Evolutionary conservation across 192 early-diverging fungal species (phyloP).

Genomic region (Chytriomyces confervae): DNA sequence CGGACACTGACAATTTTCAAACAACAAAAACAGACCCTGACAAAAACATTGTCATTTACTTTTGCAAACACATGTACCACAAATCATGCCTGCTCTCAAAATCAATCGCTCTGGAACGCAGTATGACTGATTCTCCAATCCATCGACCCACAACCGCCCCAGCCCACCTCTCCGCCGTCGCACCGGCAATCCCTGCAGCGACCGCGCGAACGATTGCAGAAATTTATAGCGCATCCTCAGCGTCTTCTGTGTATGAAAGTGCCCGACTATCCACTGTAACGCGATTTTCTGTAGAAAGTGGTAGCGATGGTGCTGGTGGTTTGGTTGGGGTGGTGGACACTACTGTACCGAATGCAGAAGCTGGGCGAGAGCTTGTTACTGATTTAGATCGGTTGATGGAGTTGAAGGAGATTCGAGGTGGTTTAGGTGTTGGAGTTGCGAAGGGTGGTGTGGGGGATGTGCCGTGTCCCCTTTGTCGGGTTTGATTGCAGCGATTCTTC

Average conservation of each 20-base stretch:
- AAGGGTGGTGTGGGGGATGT: neutral
- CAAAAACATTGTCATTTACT: constrained; percentile 73
- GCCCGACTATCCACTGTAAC: constrained; percentile 3
- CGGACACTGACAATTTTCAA: constrained; percentile 39
- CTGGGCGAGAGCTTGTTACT: constrained; percentile 16
- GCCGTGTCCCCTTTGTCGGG: constrained; percentile 10
- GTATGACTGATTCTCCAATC: neutral
- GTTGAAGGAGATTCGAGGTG: neutral
- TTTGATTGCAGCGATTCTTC: neutral
- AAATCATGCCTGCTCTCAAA: constrained; percentile 71
- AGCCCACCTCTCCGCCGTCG: neutral
- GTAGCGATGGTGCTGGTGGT: neutral
- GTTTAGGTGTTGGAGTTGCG: neutral
- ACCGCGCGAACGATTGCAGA: neutral
- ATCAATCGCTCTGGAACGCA: constrained; percentile 5
- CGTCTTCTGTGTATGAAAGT: neutral
- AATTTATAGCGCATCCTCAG: neutral
- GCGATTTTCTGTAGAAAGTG: constrained; percentile 26
- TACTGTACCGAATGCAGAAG: neutral
- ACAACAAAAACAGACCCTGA: constrained; percentile 33
- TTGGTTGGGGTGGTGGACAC: neutral
- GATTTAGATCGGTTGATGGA: constrained; percentile 27
- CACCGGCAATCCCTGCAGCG: neutral
- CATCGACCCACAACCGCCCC: neutral
- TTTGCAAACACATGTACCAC: constrained; percentile 91